Percentiles rank a stretch among this genome's conserved stretches.
phyloP scores from a whole-genome alignment of 345 rosid genomes.

The Toxicodendron radicans region DNA sequence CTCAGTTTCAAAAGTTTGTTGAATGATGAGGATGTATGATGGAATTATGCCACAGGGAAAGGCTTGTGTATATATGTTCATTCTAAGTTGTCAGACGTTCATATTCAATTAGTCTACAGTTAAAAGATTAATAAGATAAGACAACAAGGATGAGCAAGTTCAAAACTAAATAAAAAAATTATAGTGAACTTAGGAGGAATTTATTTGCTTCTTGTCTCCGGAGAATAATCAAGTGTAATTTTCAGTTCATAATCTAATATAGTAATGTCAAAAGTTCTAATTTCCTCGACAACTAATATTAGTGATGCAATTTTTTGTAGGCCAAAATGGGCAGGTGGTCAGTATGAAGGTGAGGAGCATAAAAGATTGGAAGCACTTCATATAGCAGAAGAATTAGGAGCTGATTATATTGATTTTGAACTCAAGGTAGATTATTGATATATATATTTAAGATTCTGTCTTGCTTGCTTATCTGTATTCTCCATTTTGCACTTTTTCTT shows the following conservation, averaged over 20 bases:
- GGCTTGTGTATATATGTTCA: not conserved
- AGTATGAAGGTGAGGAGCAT: constrained; percentile 48
- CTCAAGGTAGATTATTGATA: constrained; percentile 40
- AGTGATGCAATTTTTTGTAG: constrained; percentile 20
- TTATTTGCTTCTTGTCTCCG: not conserved
- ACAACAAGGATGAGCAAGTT: not conserved
- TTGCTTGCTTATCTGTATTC: not conserved
- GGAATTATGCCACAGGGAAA: not conserved
- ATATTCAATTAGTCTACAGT: not conserved
- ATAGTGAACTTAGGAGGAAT: not conserved
- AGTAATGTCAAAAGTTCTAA: not conserved
- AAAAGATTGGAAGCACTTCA: constrained; percentile 37
- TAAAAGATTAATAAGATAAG: no score
- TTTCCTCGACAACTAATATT: not conserved
- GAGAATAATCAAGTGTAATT: not conserved
- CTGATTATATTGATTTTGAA: constrained; percentile 59
- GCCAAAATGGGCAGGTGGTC: constrained; percentile 57
- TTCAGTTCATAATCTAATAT: not conserved
- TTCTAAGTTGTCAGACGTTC: not conserved
- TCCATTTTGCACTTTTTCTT: not conserved
- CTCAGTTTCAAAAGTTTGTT: not conserved
- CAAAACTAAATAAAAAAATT: not conserved
- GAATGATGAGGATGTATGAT: not conserved
- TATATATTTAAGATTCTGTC: not conserved
- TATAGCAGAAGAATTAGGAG: constrained; percentile 49